These are phyloP conservation scores for Sarcomyxa edulis DNA, from an alignment of 768 basidiomycete species.

Conservation along the genomic window DNA sequence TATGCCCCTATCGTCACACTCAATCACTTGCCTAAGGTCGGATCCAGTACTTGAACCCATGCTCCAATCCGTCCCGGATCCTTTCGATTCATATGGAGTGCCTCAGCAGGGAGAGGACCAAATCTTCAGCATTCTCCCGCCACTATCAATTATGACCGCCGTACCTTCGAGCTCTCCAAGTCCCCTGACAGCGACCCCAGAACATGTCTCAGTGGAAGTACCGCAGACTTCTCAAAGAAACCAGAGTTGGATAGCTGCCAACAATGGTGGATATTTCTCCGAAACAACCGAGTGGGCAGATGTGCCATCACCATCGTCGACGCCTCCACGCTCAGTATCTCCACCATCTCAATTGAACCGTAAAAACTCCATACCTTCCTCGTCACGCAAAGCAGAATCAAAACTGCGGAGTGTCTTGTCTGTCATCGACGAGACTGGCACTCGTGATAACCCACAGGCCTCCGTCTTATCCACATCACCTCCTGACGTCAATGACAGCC, in stretches of 20 bases:
- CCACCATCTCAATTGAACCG: slow-evolving; percentile 37
- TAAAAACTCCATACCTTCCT: slow-evolving; percentile 47
- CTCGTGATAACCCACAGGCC: slow-evolving; percentile 22
- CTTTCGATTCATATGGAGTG: slow-evolving; percentile 89
- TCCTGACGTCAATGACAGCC: slow-evolving; percentile 14
- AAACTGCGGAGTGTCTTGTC: slow-evolving; percentile 72
- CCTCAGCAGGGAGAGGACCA: slow-evolving; percentile 82
- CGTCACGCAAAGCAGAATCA: slow-evolving; percentile 52
- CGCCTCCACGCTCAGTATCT: slow-evolving; percentile 46
- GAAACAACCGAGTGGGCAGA: slow-evolving; percentile 52
- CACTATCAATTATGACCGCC: slow-evolving; percentile 68
- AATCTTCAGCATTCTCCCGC: slow-evolving; percentile 90
- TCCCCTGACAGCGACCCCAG: slow-evolving; percentile 48
- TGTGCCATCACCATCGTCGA: slow-evolving; percentile 33
- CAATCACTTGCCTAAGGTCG: slow-evolving; percentile 39
- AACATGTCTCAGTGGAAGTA: slow-evolving; percentile 26
- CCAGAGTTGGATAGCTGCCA: slow-evolving; percentile 47
- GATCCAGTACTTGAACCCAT: slow-evolving; percentile 90
- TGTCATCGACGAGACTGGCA: slow-evolving; percentile 63
- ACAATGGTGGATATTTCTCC: slow-evolving; percentile 38
- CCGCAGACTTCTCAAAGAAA: slow-evolving; percentile 26
- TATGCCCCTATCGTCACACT: slow-evolving; percentile 7
- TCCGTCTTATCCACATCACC: slow-evolving; percentile 16
- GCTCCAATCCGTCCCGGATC: slow-evolving; percentile 85
- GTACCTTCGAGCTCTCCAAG: slow-evolving; percentile 51